Evolutionary conservation across 495 filamentous ascomycete species (phyloP).

Genomic region (Talaromyces trachyspermus): DNA sequence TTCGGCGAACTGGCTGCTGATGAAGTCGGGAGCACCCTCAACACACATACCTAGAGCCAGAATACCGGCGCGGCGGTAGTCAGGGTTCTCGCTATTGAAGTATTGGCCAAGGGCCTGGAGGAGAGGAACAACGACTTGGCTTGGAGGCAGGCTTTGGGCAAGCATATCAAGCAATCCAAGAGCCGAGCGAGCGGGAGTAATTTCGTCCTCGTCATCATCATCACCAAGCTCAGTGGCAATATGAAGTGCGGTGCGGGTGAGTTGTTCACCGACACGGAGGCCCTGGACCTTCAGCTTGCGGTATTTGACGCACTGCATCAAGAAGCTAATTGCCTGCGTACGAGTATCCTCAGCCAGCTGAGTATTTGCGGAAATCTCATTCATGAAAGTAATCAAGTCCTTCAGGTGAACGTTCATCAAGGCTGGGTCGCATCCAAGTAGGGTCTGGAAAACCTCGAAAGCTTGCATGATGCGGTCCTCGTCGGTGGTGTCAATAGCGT

Average conservation of each 20-base stretch:
- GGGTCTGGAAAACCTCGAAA: conserved; percentile 96
- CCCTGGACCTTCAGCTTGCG: conserved; percentile 92
- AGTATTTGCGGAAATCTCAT: conserved; percentile 70
- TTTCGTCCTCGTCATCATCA: conserved; percentile 70
- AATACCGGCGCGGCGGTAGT: conserved; percentile 81
- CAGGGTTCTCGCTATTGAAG: conserved; percentile 61
- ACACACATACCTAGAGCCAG: conserved; percentile 89
- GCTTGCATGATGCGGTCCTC: conserved; percentile 81
- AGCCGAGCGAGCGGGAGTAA: conserved; percentile 81
- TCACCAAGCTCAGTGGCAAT: conserved; percentile 84
- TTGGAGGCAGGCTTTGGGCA: conserved; percentile 77
- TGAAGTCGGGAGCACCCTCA: conserved; percentile 94
- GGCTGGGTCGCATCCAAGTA: conserved; percentile 82
- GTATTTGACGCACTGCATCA: conserved; percentile 86
- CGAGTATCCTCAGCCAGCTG: conserved; percentile 74
- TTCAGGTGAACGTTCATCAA: conserved; percentile 79
- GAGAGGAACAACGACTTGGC: conserved; percentile 89
- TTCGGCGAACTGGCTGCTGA: conserved; percentile 77
- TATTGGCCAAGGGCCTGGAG: conserved; percentile 78
- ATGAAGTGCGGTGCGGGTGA: conserved; percentile 76
- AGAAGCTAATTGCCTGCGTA: conserved; percentile 83
- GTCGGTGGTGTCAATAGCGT: conserved; percentile 65
- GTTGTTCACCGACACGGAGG: conserved; percentile 71
- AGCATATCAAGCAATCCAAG: conserved; percentile 84
- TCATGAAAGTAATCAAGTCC: conserved; percentile 90